Conservation (phyloP, 768 basidiomycete genomes). For the Kwoniella dendrophila region DNA sequence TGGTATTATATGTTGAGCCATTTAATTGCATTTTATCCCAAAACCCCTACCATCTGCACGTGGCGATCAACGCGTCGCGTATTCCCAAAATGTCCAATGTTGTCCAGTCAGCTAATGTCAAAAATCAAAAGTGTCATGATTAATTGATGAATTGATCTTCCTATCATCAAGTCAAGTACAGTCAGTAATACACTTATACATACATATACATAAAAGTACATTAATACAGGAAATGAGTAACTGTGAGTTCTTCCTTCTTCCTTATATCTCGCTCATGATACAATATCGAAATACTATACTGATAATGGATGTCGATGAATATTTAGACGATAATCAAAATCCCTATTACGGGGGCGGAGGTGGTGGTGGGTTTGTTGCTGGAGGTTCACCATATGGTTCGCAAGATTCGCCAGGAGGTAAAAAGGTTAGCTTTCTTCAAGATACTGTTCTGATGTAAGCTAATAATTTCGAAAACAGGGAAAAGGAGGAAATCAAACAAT, state of each 20-base stretch:
- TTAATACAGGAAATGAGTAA: conserved; percentile 8
- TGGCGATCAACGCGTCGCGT: conserved; percentile 16
- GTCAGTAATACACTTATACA: neutral
- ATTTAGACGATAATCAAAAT: conserved; percentile 37
- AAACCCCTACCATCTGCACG: neutral
- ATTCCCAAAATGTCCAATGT: conserved; percentile 1
- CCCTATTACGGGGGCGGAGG: conserved; percentile 45
- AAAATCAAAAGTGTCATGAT: no score
- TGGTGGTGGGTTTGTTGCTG: conserved; percentile 40
- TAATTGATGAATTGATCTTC: neutral
- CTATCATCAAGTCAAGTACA: neutral
- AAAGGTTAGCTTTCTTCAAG: conserved; percentile 29
- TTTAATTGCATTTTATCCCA: conserved; percentile 18
- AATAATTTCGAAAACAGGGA: conserved; percentile 6
- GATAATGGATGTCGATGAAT: conserved; percentile 5
- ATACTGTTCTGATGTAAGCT: neutral
- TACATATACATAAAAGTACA: neutral
- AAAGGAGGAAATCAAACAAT: conserved; percentile 57
- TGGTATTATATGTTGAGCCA: neutral
- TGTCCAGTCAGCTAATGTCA: conserved; percentile 21
- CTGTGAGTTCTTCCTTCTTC: conserved; percentile 13
- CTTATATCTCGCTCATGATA: neutral
- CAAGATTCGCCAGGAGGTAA: conserved; percentile 43
- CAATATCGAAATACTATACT: neutral
- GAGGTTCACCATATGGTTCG: conserved; percentile 45